Evolutionary conservation across 208 protist species (phyloP), one percentile per base, ranked within the genome.

Genomic region (Acanthamoeba quina): DNA sequence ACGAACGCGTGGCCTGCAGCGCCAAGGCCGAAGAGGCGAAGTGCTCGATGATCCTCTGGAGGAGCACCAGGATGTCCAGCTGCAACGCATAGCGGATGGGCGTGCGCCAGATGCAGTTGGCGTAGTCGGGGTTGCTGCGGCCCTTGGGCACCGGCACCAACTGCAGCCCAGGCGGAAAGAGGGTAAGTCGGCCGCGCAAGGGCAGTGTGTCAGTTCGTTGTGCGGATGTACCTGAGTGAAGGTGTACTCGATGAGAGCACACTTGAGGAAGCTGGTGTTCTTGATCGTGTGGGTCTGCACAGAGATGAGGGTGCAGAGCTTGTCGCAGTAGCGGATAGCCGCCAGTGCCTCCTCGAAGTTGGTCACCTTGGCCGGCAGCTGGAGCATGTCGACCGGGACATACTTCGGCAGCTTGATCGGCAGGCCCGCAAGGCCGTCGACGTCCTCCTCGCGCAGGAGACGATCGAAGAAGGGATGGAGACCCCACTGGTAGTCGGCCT

Each of bases 261-360:
- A 72, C 93, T 94, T 96, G 37, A 97, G 91, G 82, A 96, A 96
- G 68, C 21, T n/a, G 29, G 70, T 82, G 88, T 97, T 96, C 66
- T 89, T 92, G 49, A 97, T 95, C 29, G 56, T 93, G 17, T 96
- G 78, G 4, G 41, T 54, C 89, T 96, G 95, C 6, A 96, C 94
- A 21, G 95, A 83, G 24, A 93, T 96, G 60, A 97, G 95, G 4
- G 95, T 97, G 96, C 96, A 97, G 21, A 97, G 90, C 41, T 88
- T 95, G 90, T 97, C 96, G 64, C 80, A 92, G 66, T 96, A 54
- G n/a, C 96, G 96, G 15, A 97, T 66, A 37, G 96, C 96, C 26
- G 92, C 94, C 19, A 97, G 44, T 10, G 95, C 96, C 24, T 96
- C 95, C 44, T 94, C 74, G 56, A 97, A 96, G 49, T 31, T 94